These are phyloP conservation scores for Leonotis leonurus DNA, from an alignment of 257 asterid genomes.

Conservation along the genomic window DNA sequence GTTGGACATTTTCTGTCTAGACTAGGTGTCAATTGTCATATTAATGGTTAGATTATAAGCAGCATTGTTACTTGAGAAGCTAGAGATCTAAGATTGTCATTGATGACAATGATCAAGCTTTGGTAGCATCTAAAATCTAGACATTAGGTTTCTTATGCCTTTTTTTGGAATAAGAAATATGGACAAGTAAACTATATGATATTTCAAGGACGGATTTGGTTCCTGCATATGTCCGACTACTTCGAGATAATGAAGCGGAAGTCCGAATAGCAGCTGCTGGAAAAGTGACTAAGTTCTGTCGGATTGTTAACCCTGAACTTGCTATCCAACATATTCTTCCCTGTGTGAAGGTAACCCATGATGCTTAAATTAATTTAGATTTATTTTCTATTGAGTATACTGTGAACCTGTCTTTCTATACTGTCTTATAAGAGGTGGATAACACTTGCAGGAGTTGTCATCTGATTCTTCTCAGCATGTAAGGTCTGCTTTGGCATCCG, in stretches of 20 bases:
- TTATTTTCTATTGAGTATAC: slow-evolving; percentile 3
- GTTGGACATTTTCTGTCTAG: neutral
- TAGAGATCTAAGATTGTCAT: neutral
- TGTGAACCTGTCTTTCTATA: neutral
- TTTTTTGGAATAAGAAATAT: neutral
- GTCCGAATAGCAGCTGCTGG: slow-evolving; percentile 93
- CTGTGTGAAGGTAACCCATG: slow-evolving; percentile 69
- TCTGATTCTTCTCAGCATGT: slow-evolving; percentile 98
- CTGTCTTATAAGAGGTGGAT: slow-evolving; percentile 1
- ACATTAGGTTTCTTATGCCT: neutral
- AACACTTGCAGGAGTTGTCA: slow-evolving; percentile 69
- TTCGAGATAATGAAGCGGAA: slow-evolving; percentile 90
- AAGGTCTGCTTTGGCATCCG: slow-evolving; percentile 94
- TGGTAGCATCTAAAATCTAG: neutral
- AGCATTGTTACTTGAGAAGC: neutral
- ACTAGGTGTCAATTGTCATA: no score
- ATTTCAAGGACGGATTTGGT: slow-evolving; percentile 71
- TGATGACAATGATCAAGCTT: neutral
- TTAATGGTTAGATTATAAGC: neutral
- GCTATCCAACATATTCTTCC: slow-evolving; percentile 91
- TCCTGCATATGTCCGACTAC: slow-evolving; percentile 90
- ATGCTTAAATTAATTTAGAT: neutral
- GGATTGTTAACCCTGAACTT: slow-evolving; percentile 71
- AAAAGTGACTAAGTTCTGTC: slow-evolving; percentile 75
- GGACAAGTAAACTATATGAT: slow-evolving; percentile 2